Base-by-base conservation (phyloP, 2,329 filamentous ascomycete genomes). In the Epicoccum sorghinum region DNA sequence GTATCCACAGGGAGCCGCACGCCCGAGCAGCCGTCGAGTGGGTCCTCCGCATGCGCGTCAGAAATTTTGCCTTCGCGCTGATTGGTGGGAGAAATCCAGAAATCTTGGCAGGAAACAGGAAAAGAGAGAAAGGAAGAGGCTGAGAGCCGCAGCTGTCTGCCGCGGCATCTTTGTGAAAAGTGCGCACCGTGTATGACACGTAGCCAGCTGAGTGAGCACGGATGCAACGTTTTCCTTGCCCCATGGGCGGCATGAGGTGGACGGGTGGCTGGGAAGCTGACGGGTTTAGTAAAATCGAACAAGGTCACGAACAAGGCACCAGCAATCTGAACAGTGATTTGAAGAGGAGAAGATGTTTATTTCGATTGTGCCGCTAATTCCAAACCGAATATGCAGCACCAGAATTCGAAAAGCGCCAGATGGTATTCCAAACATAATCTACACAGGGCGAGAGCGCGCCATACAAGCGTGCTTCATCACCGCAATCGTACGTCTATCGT, bases 401-500 rank as follows among this genome's bases (percentile, higher is more conserved):
- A 59, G 48, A 66, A 64, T 64, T 65, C 68, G 57, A 62, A 67
- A 65, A 50, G 58, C 67, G 65, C 66, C 66, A 64, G 59, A 68
- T 64, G 60, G 58, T 69, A 71, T 67, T 70, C 65, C 64, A 65
- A 68, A 69, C 60, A 67, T 72, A 71, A 66, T 66, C 66, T 73
- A 73, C 68, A 75, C 50, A 60, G 58, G 59, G 61, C 61, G 46
- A 62, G 57, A 58, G 61, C 59, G 57, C 64, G 55, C 57, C 57
- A 54, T 52, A 51, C 59, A 44, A 47, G 52, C 58, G 61, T 62
- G 6, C 49, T 29, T 50, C 60, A 45, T 62, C 61, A 60, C 60
- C 69, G 66, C 66, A 66, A 65, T 73, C 68, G 62, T 74, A 73
- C 71, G 72, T 75, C 72, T 75, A 75, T 73, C 69, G 69, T 70